Evolutionary conservation across 2,329 filamentous ascomycete species (phyloP).

Genomic region (Penicillium sp.): DNA sequence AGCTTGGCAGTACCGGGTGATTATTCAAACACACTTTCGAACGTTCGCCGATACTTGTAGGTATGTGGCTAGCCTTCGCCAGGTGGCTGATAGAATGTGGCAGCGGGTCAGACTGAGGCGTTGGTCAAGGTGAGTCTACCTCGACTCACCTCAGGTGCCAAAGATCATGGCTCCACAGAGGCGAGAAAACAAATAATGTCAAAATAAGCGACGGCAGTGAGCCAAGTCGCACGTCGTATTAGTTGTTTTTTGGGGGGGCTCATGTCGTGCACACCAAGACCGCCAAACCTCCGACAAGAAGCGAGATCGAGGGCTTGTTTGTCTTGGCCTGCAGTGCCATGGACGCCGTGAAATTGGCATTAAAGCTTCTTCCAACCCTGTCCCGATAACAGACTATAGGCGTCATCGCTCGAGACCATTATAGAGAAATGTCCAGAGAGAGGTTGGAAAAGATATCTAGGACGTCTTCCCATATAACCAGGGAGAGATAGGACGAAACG

Average conservation of each 20-base stretch:
- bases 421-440: too few relatives aligned
- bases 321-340: constrained; percentile 13
- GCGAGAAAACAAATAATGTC: not conserved
- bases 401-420: too few relatives aligned
- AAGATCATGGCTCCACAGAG: not conserved
- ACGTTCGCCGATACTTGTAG: constrained; percentile 10
- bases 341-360: constrained; percentile 14
- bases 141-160: not conserved
- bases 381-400: too few relatives aligned
- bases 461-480: too few relatives aligned
- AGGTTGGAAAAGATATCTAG: too few relatives aligned
- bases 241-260: not conserved
- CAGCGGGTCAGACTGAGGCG: not conserved
- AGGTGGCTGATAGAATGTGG: not conserved
- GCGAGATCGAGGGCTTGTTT: not conserved
- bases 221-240: not conserved
- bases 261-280: not conserved
- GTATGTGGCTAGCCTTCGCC: not conserved
- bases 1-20: constrained; percentile 17
- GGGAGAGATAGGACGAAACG: too few relatives aligned
- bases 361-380: constrained; percentile 11
- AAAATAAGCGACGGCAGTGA: not conserved
- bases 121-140: not conserved
- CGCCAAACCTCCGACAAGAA: constrained; percentile 4
- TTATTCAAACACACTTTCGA: constrained; percentile 13